Conservation (phyloP, 225 moss, liverwort and hornwort species). For the Neckera pumila region DNA sequence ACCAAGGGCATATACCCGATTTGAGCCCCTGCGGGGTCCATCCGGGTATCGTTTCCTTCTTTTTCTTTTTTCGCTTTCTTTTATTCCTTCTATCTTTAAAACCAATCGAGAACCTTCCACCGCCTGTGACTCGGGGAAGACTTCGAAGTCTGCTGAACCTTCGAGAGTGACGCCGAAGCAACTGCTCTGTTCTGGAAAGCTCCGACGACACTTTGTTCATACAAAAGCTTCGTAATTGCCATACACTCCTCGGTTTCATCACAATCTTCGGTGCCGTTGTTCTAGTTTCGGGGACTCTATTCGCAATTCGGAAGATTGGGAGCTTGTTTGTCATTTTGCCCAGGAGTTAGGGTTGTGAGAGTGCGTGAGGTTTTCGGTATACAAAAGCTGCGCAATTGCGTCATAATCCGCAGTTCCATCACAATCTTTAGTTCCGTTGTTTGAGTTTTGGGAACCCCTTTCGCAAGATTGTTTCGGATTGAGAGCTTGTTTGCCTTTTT, state of each 20-base stretch:
- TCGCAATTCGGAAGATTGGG: neutral
- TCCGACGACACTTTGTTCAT: neutral
- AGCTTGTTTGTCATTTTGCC: neutral
- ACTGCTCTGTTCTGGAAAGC: neutral
- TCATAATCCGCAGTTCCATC: neutral
- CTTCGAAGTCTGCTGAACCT: neutral
- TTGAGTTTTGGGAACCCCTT: neutral
- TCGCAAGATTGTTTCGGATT: neutral
- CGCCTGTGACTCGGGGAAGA: neutral
- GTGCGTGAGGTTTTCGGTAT: neutral
- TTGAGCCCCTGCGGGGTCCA: neutral
- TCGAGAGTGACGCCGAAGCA: slow-evolving; percentile 13
- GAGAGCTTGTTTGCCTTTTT: neutral
- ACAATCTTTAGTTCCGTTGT: neutral
- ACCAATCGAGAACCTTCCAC: neutral
- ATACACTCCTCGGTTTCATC: too few relatives aligned
- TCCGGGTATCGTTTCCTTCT: neutral
- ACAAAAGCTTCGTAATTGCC: neutral
- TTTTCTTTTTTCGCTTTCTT: neutral
- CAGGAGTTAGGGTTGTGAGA: neutral
- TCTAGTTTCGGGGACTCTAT: neutral
- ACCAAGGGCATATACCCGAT: neutral
- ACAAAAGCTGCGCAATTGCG: neutral
- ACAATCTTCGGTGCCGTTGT: neutral
- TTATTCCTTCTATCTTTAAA: neutral